Percentiles rank a stretch among this genome's conserved stretches.
These are phyloP conservation scores for Aspergillus taichungensis DNA, from an alignment of 495 filamentous ascomycete species.

Conservation along the genomic window DNA sequence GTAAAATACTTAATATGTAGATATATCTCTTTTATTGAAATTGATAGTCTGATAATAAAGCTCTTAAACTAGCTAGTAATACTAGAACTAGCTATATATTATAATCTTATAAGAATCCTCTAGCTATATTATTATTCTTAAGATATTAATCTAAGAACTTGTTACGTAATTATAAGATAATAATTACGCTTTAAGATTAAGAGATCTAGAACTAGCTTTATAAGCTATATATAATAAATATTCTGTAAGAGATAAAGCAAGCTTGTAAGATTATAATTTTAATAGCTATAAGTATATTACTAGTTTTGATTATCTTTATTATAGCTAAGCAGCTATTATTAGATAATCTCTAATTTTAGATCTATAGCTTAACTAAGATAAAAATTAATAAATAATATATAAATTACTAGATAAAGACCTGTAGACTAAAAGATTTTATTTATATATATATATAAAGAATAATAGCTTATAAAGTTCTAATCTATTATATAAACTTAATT, in stretches of 20 bases:
- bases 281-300: too few relatives aligned
- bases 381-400: conserved; percentile 3
- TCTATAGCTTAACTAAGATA: conserved; percentile 1
- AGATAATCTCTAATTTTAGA: neutral
- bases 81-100: too few relatives aligned
- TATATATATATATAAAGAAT: neutral
- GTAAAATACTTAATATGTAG: neutral
- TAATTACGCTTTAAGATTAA: neutral
- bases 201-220: neutral
- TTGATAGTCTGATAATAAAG: neutral
- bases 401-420: conserved; percentile 1
- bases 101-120: neutral
- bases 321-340: too few relatives aligned
- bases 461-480: neutral
- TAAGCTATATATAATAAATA: neutral
- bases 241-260: neutral
- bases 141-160: neutral
- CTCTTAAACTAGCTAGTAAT: too few relatives aligned
- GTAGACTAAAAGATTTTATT: neutral
- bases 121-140: neutral
- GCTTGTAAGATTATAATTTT: too few relatives aligned
- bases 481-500: too few relatives aligned
- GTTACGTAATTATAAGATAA: neutral
- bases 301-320: too few relatives aligned
- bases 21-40: neutral